Evolutionary conservation across 306 rosid species (phyloP), one percentile per base, ranked within the genome.

Genomic region (Hippophae rhamnoides): DNA sequence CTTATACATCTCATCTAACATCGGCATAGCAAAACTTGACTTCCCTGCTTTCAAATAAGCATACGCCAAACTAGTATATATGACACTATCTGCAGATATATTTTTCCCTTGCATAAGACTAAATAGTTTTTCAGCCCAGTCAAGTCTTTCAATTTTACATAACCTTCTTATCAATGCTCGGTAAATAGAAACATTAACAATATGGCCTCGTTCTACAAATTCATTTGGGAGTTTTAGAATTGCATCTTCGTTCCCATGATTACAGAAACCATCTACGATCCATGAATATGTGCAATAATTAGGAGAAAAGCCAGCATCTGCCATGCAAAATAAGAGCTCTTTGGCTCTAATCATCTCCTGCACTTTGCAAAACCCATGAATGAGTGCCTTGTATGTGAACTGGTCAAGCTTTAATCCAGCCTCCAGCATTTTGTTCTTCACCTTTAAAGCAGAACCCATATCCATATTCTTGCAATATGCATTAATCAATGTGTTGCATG

Each of bases 401-500:
- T 70, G 79, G 52, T 87, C 89, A 49, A 82, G 90, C 73, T 82
- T 79, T 52, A 87, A 65, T 50, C 90, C 94, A 70, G 84, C 77
- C 54, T 82, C 94, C 62, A 83, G 74, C 96, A 90, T 81, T 64
- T 68, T 83, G 57, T 76, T 70, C 85, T 85, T 84, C 70, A 85
- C 89, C 74, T 79, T 87, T 70, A 81, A 58, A 18, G 95, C 95
- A 58, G 97, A 85, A 51, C 55, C 71, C 84, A 85, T 64, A 69
- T 87, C 96, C 65, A 89, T 83, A 61, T 84, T 72, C 73, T 90
- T 87, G 81, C 84, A 81, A 69, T 90, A 90, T 46, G 96, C 84
- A 85, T 90, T 85, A 47, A 87, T 79, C 76, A 90, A 73, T 7
- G 98, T 90, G 78, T 90, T 87, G 52, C 98, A 90, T 3, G 98